phyloP scores from a whole-genome alignment of 169 alveolate species.

The Eimeria maxima region DNA sequence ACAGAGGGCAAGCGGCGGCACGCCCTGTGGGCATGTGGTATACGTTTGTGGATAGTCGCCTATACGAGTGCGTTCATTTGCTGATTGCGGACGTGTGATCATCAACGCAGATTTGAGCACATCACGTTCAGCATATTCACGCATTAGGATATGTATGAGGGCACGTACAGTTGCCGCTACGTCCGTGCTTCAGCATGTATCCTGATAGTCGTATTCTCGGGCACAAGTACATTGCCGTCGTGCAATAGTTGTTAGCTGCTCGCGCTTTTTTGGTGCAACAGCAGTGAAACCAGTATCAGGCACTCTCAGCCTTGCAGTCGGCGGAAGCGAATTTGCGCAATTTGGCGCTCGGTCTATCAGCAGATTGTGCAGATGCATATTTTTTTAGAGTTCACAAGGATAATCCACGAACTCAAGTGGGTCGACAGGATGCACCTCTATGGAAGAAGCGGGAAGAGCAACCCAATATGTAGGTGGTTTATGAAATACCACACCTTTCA shows the following conservation, averaged over 20 bases:
- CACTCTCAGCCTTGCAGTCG: background rate
- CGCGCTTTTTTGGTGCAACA: background rate
- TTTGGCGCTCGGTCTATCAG: background rate
- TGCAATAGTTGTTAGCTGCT: background rate
- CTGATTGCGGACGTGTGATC: background rate
- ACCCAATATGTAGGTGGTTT: background rate
- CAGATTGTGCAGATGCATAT: background rate
- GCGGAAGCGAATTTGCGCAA: conserved; percentile 10
- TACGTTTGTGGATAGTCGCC: background rate
- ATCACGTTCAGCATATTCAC: background rate
- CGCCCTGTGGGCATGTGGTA: background rate
- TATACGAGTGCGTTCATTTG: background rate
- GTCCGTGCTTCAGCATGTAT: background rate
- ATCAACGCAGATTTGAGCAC: background rate
- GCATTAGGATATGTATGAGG: background rate
- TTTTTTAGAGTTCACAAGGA: background rate
- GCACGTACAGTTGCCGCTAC: background rate
- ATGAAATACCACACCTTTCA: background rate
- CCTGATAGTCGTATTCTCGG: background rate
- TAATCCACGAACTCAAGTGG: background rate
- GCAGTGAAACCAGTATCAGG: conserved; percentile 7
- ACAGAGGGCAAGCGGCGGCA: background rate
- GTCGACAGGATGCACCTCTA: background rate
- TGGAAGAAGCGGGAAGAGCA: background rate
- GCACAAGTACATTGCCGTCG: background rate